phyloP scores from a whole-genome alignment of 2,329 filamentous ascomycete genomes.

The Celoporthe dispersa region DNA sequence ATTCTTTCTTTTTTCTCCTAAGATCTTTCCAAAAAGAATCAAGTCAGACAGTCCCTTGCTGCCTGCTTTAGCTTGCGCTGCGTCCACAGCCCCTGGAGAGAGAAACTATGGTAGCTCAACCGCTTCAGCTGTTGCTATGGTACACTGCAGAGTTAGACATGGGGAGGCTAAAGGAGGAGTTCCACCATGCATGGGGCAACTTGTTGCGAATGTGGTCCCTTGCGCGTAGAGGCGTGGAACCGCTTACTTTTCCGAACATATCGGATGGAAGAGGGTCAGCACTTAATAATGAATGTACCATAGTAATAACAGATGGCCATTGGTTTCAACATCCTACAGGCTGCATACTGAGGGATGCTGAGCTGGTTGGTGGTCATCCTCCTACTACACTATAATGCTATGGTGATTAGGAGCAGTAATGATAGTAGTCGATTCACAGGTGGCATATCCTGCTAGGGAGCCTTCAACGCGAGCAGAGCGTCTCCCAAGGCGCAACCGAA shows the following conservation, averaged over 20 bases:
- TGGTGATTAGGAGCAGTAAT: not conserved
- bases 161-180: not conserved
- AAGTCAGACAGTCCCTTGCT: not conserved
- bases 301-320: not conserved
- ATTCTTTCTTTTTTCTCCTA: not conserved
- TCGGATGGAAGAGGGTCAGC: too few species aligned
- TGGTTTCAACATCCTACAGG: not conserved
- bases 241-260: not conserved
- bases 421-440: not conserved
- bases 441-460: not conserved
- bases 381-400: not conserved
- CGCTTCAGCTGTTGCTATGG: not conserved
- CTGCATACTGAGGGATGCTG: not conserved
- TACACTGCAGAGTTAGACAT: not conserved
- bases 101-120: not conserved
- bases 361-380: not conserved
- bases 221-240: not conserved
- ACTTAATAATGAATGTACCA: not conserved
- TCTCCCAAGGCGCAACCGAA: not conserved
- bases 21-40: not conserved
- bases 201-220: not conserved
- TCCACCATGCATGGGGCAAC: not conserved
- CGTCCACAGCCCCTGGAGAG: not conserved
- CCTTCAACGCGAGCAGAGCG: not conserved
- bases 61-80: not conserved